Evolutionary conservation across 306 rosid species (phyloP).

Genomic region (Coriaria nepalensis): DNA sequence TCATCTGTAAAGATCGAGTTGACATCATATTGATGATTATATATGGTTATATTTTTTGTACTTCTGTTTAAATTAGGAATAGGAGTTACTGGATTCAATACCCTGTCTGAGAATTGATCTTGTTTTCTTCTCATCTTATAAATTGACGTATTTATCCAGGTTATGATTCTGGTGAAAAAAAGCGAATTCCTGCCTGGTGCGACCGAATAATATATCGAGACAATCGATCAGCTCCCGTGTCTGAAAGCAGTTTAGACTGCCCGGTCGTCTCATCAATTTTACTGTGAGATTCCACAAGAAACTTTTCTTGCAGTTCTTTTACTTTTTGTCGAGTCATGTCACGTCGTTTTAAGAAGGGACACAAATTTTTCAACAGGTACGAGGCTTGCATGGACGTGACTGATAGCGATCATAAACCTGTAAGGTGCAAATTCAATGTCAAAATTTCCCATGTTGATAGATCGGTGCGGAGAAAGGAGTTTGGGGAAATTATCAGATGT

Average conservation of each 20-base stretch:
- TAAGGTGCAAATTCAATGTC: slow-evolving; percentile 70
- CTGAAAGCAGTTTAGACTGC: slow-evolving; percentile 66
- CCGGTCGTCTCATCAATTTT: slow-evolving; percentile 79
- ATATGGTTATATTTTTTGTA: too few relatives aligned
- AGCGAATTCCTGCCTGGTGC: slow-evolving; percentile 98
- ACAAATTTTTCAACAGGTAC: slow-evolving; percentile 34
- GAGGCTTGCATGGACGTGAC: slow-evolving; percentile 99
- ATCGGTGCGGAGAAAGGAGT: slow-evolving; percentile 71
- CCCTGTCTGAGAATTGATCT: too few relatives aligned
- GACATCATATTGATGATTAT: too few relatives aligned
- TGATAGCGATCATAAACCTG: slow-evolving; percentile 97
- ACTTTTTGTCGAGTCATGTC: slow-evolving; percentile 6
- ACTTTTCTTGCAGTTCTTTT: slow-evolving; percentile 10
- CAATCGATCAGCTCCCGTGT: slow-evolving; percentile 41
- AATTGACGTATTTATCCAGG: too few relatives aligned
- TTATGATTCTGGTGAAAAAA: slow-evolving; percentile 96
- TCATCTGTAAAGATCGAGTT: too few relatives aligned
- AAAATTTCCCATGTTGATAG: slow-evolving; percentile 74
- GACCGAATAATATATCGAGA: slow-evolving; percentile 96
- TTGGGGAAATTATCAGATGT: slow-evolving; percentile 48
- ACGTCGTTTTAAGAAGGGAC: neutral
- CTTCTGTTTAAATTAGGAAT: too few relatives aligned
- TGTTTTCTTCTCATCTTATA: too few relatives aligned
- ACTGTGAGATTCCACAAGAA: slow-evolving; percentile 41
- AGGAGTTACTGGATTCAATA: too few relatives aligned